phyloP scores from a whole-genome alignment of 2,329 filamentous ascomycete genomes.

The Penicillium sp. region DNA sequence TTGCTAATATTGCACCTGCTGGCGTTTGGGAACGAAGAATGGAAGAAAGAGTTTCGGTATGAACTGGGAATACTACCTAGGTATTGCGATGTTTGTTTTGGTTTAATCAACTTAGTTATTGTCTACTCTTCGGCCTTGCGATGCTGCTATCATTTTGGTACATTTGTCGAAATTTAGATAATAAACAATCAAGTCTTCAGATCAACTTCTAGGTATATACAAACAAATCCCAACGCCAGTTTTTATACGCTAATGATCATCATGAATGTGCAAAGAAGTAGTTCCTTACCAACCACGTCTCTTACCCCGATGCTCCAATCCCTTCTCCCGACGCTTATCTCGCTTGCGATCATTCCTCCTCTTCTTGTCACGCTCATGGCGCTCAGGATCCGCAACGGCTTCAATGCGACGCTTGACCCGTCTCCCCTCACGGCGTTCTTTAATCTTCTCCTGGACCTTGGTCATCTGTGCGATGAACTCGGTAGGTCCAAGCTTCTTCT shows the following conservation, averaged over 20 bases:
- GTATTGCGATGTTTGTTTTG: background rate
- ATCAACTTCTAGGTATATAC: slow-evolving; percentile 24
- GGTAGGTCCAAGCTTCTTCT: slow-evolving; percentile 75
- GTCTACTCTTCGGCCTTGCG: too few species aligned
- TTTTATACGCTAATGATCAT: slow-evolving; percentile 22
- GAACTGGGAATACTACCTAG: background rate
- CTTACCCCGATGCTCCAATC: slow-evolving; percentile 63
- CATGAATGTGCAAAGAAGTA: slow-evolving; percentile 14
- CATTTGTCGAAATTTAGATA: too few species aligned
- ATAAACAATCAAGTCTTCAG: too few species aligned
- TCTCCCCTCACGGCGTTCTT: slow-evolving; percentile 64
- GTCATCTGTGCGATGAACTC: slow-evolving; percentile 70
- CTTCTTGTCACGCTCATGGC: slow-evolving; percentile 69
- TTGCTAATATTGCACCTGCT: background rate
- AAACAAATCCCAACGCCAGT: slow-evolving; percentile 22
- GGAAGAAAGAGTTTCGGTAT: background rate
- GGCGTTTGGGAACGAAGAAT: background rate
- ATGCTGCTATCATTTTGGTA: too few species aligned
- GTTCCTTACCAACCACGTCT: slow-evolving; percentile 61
- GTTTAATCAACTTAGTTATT: background rate
- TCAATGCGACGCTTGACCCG: slow-evolving; percentile 84
- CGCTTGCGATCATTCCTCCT: slow-evolving; percentile 80
- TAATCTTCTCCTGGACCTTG: slow-evolving; percentile 66
- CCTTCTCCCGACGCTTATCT: slow-evolving; percentile 72
- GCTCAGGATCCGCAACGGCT: slow-evolving; percentile 75